A percentile compares a stretch with the other conserved stretches of the same genome.
Conservation (phyloP, 2,329 filamentous ascomycete genomes). For the Pyrenophora tritici-repentis region DNA sequence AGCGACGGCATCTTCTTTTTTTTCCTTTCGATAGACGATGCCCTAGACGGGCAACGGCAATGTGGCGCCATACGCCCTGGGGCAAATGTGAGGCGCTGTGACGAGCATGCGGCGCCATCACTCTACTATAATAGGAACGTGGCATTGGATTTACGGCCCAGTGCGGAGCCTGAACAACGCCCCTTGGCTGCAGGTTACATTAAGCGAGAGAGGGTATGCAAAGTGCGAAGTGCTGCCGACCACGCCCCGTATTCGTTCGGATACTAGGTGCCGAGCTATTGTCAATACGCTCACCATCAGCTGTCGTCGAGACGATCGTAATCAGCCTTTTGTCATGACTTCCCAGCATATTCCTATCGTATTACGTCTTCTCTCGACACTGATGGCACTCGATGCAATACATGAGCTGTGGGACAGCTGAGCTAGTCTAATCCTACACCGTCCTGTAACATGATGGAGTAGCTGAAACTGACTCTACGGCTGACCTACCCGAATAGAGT, state of each 20-base stretch:
- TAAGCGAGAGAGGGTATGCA: slow-evolving; percentile 12
- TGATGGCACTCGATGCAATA: neutral
- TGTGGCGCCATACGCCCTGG: neutral
- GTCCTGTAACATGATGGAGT: slow-evolving; percentile 20
- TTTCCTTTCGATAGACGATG: neutral
- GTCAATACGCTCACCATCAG: slow-evolving; percentile 5
- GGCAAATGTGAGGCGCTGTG: slow-evolving; percentile 5
- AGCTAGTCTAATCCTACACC: slow-evolving; percentile 22
- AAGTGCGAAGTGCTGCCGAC: slow-evolving; percentile 18
- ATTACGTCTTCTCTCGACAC: neutral
- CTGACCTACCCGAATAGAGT: slow-evolving; percentile 19
- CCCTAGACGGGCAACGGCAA: neutral
- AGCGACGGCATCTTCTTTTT: neutral
- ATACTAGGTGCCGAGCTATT: slow-evolving; percentile 14
- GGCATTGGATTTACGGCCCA: slow-evolving; percentile 20
- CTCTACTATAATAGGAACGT: slow-evolving; percentile 19
- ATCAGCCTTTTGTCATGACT: neutral
- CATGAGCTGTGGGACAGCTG: slow-evolving; percentile 4
- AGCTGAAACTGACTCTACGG: slow-evolving; percentile 21
- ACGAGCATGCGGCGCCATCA: slow-evolving; percentile 14
- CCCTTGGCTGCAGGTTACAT: slow-evolving; percentile 14
- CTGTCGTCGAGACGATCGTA: slow-evolving; percentile 3
- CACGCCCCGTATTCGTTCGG: slow-evolving; percentile 8
- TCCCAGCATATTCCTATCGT: neutral
- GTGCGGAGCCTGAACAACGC: slow-evolving; percentile 13